Conservation (phyloP, 2,329 filamentous ascomycete genomes). For the Cytospora schulzeri region DNA sequence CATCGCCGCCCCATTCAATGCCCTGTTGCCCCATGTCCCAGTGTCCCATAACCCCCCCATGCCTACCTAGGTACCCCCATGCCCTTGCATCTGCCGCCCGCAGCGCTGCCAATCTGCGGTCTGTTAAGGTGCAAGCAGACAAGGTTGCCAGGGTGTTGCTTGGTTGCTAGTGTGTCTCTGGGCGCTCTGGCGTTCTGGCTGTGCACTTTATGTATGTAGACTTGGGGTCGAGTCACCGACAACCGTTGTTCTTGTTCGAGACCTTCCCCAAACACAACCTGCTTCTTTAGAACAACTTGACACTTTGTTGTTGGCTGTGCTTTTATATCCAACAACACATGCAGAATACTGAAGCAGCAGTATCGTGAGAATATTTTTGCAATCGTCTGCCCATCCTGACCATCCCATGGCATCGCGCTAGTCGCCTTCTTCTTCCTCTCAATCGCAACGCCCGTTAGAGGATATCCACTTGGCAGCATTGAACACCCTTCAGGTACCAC, state of each 20-base stretch:
- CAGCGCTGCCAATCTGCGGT: constrained; percentile 1
- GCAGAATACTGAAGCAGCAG: neutral
- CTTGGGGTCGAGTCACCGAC: constrained; percentile 16
- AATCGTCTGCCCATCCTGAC: constrained; percentile 5
- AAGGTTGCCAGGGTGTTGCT: constrained; percentile 5
- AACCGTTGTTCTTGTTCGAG: constrained; percentile 18
- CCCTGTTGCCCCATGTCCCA: neutral
- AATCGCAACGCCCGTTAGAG: constrained; percentile 3
- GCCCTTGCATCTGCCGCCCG: neutral
- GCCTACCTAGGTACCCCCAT: neutral
- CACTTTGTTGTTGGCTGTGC: constrained; percentile 9
- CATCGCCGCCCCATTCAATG: neutral
- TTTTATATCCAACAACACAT: constrained; percentile 7
- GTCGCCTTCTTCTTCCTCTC: constrained; percentile 15
- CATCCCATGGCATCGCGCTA: constrained; percentile 25
- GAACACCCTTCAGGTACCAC: constrained; percentile 25
- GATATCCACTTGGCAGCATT: constrained; percentile 26
- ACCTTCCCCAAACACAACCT: constrained; percentile 12
- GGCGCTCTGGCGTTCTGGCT: too few species aligned
- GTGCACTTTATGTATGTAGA: constrained; percentile 1
- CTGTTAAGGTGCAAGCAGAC: neutral
- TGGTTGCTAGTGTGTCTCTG: neutral
- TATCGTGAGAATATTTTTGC: neutral
- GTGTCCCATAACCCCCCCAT: neutral
- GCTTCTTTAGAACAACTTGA: constrained; percentile 13